These are phyloP conservation scores for Pisolithus sp. DNA, from an alignment of 768 basidiomycete genomes.

Conservation along the genomic window DNA sequence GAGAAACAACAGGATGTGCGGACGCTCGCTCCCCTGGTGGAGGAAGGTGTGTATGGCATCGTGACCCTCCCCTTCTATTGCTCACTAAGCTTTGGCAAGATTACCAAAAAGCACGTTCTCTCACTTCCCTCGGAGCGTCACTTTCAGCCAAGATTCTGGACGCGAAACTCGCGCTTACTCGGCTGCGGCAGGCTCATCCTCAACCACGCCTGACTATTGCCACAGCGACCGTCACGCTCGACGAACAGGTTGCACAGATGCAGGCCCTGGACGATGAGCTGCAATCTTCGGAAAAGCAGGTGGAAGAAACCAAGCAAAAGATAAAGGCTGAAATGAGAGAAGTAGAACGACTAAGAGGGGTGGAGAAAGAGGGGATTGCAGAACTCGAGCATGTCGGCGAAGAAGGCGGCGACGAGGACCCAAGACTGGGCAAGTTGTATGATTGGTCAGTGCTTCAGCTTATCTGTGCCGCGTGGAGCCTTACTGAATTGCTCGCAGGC, in stretches of 20 bases:
- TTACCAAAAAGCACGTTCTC: slow-evolving; percentile 47
- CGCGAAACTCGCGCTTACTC: slow-evolving; percentile 69
- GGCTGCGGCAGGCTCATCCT: slow-evolving; percentile 76
- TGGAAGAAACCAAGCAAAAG: slow-evolving; percentile 50
- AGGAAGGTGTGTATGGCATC: slow-evolving; percentile 43
- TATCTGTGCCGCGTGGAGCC: not conserved
- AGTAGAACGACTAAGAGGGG: slow-evolving; percentile 51
- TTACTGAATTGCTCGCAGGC: slow-evolving; percentile 39
- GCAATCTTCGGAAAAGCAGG: slow-evolving; percentile 43
- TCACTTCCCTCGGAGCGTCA: slow-evolving; percentile 47
- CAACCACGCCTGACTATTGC: slow-evolving; percentile 73
- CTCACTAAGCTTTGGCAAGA: slow-evolving; percentile 33
- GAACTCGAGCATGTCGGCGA: slow-evolving; percentile 50
- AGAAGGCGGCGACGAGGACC: slow-evolving; percentile 57
- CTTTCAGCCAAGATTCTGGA: slow-evolving; percentile 78
- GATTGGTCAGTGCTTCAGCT: slow-evolving; percentile 49
- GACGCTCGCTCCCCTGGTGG: slow-evolving; percentile 59
- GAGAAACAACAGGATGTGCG: slow-evolving; percentile 59
- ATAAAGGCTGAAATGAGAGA: slow-evolving; percentile 53
- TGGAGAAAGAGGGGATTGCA: slow-evolving; percentile 60
- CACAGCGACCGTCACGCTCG: slow-evolving; percentile 66
- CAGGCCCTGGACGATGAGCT: slow-evolving; percentile 65
- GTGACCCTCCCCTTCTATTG: not conserved
- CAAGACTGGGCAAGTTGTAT: slow-evolving; percentile 55
- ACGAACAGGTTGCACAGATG: slow-evolving; percentile 74